Base-by-base conservation (phyloP, 1,284 basidiomycete genomes). In the Amylostereum areolatum region DNA sequence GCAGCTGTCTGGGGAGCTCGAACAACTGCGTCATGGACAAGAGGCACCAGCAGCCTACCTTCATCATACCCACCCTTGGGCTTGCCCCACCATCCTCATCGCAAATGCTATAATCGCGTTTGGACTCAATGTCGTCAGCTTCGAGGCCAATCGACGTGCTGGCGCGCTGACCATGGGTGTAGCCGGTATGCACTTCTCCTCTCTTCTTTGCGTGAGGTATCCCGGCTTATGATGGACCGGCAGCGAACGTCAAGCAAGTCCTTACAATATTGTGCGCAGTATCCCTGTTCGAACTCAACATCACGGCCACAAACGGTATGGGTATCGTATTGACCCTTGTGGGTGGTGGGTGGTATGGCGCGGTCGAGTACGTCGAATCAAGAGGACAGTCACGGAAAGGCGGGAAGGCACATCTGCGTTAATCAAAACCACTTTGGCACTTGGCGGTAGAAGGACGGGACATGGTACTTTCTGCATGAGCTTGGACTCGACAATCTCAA, bases 171-270 rank as follows among this genome's bases (percentile, higher is more conserved):
- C 85, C 44, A 94, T 93, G 84, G 89, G 84, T 52, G 93, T 93
- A 32, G 89, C 90, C 48, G 87, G 89, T 91, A 52, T 52, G 79
- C 65, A 12, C 30, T 10, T 28, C 27, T 45, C 48, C 37, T 28
- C 31, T 29, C 32, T 46, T 12, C 25, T 34, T 18, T 29, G 28
- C 46, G 46, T 12, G 48, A 24, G 43, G 50, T 29, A 24, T 50
- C 35, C 29, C 52, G 27, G 50, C 37, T 43, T 33, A 48, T 42
- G 25, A 24, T 30, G 1, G 46, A 44, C 41, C 31, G 50, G 6
- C 57, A 88, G 90, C 84, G 46, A 93, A 94, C 62, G 81, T 93
- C 50, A 97, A 97, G 69, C 94, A 97, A 64, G 94, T 93, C n/a
- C 66, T 97, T 54, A 95, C 93, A 1, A 85, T 97, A 55, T 73